These are phyloP conservation scores for Eurotiales sp. DNA, from an alignment of 2,329 filamentous ascomycete genomes.

Conservation along the genomic window DNA sequence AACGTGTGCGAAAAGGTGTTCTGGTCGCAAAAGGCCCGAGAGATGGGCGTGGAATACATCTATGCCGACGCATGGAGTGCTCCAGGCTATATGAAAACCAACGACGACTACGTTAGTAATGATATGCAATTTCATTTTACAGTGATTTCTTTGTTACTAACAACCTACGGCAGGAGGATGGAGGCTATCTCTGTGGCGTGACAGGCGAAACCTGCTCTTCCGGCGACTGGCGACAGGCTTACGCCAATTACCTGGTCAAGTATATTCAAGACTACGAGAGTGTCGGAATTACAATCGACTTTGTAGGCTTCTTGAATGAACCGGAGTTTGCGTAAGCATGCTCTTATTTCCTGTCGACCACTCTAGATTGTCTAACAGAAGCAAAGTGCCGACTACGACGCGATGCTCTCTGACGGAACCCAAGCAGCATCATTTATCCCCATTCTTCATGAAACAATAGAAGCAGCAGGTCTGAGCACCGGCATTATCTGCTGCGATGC, in stretches of 20 bases:
- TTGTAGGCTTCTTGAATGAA: constrained; percentile 49
- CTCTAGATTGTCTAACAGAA: background rate
- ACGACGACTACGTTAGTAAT: constrained; percentile 21
- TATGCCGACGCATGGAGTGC: constrained; percentile 45
- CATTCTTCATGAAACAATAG: background rate
- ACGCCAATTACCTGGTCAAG: constrained; percentile 47
- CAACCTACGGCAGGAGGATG: background rate
- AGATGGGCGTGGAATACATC: constrained; percentile 11
- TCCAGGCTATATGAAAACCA: constrained; percentile 49
- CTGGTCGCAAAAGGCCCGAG: background rate
- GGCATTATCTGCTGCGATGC: constrained; percentile 3
- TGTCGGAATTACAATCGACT: constrained; percentile 43
- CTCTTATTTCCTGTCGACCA: too few relatives aligned
- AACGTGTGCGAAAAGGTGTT: background rate
- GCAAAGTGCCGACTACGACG: background rate
- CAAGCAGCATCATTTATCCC: constrained; percentile 8
- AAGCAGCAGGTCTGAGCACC: background rate
- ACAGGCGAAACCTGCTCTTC: constrained; percentile 34
- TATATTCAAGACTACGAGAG: constrained; percentile 48
- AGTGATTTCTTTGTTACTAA: too few relatives aligned
- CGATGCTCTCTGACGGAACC: constrained; percentile 1
- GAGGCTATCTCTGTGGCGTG: constrained; percentile 37
- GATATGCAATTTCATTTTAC: too few relatives aligned
- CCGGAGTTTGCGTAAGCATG: constrained; percentile 31
- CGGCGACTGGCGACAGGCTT: constrained; percentile 48